A percentile compares a stretch with the other conserved stretches of the same genome.
Evolutionary conservation across 352 stramenopile species (phyloP).

Genomic region (Pythium grandisporangium): DNA sequence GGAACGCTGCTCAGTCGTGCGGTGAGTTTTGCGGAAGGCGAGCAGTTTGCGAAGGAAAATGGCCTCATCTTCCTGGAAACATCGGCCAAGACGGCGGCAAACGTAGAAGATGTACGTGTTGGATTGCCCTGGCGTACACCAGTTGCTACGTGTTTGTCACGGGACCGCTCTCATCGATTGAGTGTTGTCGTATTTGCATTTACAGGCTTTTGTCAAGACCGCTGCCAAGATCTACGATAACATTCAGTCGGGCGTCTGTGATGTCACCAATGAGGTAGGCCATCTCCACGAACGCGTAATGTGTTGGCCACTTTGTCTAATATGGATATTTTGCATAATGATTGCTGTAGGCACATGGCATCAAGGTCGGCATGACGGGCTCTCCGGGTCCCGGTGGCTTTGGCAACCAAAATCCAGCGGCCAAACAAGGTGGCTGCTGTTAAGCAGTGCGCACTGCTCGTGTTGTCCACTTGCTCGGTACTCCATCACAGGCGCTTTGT

Average conservation of each 20-base stretch:
- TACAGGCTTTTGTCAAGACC: slow-evolving; percentile 94
- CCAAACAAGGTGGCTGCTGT: slow-evolving; percentile 66
- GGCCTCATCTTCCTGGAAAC: slow-evolving; percentile 99
- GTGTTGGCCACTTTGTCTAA: background rate
- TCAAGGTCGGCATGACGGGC: slow-evolving; percentile 85
- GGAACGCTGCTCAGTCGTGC: slow-evolving; percentile 40
- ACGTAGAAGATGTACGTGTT: slow-evolving; percentile 96
- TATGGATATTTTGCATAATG: background rate
- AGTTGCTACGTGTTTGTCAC: too few relatives aligned
- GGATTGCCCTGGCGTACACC: slow-evolving; percentile 6
- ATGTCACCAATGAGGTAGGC: slow-evolving; percentile 90
- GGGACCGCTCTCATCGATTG: too few relatives aligned
- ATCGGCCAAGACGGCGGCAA: slow-evolving; percentile 97
- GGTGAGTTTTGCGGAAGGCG: slow-evolving; percentile 96
- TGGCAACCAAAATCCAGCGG: slow-evolving; percentile 60
- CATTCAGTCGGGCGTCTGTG: slow-evolving; percentile 91
- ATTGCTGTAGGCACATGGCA: slow-evolving; percentile 82
- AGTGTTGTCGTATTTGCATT: too few relatives aligned
- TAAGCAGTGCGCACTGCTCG: too few relatives aligned
- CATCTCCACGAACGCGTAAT: background rate
- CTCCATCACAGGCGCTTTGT: too few relatives aligned
- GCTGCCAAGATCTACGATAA: slow-evolving; percentile 95
- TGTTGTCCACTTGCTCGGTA: too few relatives aligned
- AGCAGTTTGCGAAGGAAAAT: slow-evolving; percentile 98
- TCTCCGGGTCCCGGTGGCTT: slow-evolving; percentile 69